These are phyloP conservation scores for Colletotrichum sansevieriae DNA, from an alignment of 2,329 filamentous ascomycete species.

Conservation along the genomic window DNA sequence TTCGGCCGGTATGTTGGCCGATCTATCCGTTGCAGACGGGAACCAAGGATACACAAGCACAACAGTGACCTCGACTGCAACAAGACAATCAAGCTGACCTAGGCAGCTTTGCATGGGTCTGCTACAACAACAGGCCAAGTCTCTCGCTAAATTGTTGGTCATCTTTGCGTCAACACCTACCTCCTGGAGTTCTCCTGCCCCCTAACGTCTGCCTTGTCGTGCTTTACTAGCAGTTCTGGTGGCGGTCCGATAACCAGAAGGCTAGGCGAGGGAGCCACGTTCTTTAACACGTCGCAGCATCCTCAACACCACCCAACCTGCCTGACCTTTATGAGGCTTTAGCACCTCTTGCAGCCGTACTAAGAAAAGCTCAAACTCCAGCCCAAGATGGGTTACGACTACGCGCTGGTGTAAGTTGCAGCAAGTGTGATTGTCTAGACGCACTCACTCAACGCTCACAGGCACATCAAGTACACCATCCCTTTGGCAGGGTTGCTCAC, in stretches of 20 bases:
- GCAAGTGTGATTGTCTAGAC: neutral
- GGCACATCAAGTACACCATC: conserved; percentile 76
- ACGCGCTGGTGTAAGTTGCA: conserved; percentile 70
- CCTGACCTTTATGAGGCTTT: neutral
- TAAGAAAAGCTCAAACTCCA: neutral
- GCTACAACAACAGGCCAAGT: neutral
- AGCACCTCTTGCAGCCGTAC: neutral
- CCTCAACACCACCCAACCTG: neutral
- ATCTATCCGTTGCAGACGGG: conserved; percentile 1
- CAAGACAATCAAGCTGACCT: neutral
- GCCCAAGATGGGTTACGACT: conserved; percentile 68
- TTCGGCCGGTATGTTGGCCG: conserved; percentile 3
- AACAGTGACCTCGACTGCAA: conserved; percentile 2
- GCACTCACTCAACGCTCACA: conserved; percentile 47
- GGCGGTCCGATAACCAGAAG: neutral
- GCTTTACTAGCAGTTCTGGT: conserved; percentile 8
- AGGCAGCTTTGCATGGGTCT: conserved; percentile 14
- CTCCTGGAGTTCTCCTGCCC: neutral
- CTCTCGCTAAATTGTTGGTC: conserved; percentile 11
- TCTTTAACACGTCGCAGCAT: neutral
- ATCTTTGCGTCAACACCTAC: conserved; percentile 27
- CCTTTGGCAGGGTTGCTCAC: conserved; percentile 72
- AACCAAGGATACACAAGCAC: conserved; percentile 1
- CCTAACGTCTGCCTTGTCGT: conserved; percentile 5
- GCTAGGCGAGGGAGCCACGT: neutral